These are phyloP conservation scores for Xylaria hypoxylon DNA, from an alignment of 2,329 filamentous ascomycete species.

Conservation along the genomic window DNA sequence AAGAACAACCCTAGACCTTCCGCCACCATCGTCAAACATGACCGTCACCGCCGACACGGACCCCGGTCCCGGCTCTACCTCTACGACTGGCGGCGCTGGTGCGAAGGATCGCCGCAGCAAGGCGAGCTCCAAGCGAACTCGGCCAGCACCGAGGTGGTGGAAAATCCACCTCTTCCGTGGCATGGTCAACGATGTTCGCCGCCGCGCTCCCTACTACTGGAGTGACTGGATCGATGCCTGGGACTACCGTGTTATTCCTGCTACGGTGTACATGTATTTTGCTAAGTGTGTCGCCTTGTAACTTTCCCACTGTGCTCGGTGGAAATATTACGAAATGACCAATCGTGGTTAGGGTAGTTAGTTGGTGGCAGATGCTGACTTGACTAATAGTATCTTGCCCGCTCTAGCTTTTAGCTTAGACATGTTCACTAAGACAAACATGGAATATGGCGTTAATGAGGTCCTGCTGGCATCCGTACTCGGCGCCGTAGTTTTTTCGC, in stretches of 20 bases:
- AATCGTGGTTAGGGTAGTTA: neutral
- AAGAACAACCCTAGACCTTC: neutral
- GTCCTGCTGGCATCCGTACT: constrained; percentile 88
- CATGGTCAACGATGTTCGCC: constrained; percentile 81
- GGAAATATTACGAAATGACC: neutral
- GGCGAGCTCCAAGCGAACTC: constrained; percentile 12
- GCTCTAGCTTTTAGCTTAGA: constrained; percentile 90
- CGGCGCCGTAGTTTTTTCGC: constrained; percentile 81
- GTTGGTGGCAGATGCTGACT: constrained; percentile 14
- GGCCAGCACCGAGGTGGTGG: constrained; percentile 69
- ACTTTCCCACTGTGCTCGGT: neutral
- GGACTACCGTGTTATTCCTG: constrained; percentile 89
- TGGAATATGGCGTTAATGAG: constrained; percentile 90
- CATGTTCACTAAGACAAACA: constrained; percentile 90
- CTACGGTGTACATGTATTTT: constrained; percentile 95
- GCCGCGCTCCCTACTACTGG: constrained; percentile 79
- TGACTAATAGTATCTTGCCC: constrained; percentile 76
- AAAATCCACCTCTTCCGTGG: constrained; percentile 79
- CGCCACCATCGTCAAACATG: constrained; percentile 15
- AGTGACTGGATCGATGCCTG: constrained; percentile 89
- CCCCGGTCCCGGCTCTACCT: neutral
- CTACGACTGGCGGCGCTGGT: neutral
- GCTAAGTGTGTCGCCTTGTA: constrained; percentile 73
- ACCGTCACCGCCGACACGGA: neutral
- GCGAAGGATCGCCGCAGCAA: constrained; percentile 24